These are phyloP conservation scores for Yamadazyma insecticola DNA, from an alignment of 805 yeast genomes.

Conservation along the genomic window DNA sequence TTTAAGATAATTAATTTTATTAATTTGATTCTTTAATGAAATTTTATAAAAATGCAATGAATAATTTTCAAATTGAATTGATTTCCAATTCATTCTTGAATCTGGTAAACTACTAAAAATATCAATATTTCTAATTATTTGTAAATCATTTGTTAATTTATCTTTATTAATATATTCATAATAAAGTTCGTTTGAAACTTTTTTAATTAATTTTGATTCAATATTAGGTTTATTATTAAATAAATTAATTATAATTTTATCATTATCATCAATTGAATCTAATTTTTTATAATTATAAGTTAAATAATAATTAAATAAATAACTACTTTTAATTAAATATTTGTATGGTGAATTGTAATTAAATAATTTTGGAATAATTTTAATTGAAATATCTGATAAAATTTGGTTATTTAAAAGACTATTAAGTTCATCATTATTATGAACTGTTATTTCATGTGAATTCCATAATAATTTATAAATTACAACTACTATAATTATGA, in stretches of 20 bases:
- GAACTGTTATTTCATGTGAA: no score
- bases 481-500: no score
- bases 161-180: conserved; percentile 3
- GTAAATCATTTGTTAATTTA: conserved; percentile 2
- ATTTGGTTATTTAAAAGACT: no score
- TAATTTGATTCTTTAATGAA: background rate
- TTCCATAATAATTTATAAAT: no score
- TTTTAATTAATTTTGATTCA: background rate
- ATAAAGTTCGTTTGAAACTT: conserved; percentile 2
- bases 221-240: background rate
- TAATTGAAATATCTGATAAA: no score
- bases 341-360: no score
- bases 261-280: conserved; percentile 1
- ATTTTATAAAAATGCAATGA: conserved; percentile 5
- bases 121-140: conserved; percentile 6
- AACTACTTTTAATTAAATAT: no score
- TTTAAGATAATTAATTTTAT: conserved; percentile 1
- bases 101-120: conserved; percentile 4
- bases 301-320: no score
- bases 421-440: no score
- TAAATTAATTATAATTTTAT: conserved; percentile 2
- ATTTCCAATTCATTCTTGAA: no score
- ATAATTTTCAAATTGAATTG: no score
- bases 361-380: no score
- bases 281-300: background rate